Base-by-base conservation (phyloP, 2,329 filamentous ascomycete species). In the Fusarium sp. region DNA sequence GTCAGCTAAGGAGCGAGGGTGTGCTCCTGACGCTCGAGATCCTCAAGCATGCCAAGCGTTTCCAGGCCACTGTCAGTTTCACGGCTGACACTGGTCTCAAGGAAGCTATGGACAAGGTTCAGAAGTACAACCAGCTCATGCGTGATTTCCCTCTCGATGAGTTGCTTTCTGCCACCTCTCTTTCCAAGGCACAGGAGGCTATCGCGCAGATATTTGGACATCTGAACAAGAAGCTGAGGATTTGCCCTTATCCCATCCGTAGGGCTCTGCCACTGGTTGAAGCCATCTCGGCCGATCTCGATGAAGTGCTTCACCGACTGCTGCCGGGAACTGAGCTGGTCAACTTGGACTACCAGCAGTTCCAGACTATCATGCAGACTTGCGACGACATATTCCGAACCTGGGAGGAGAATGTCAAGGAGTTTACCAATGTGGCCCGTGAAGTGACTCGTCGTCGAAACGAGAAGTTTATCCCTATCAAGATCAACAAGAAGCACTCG, bases 51-150 rank as follows among this genome's bases (percentile, higher is more conserved):
- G 97, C 96, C 59, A 99, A 99, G 86, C 94, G 97, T 80, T 98
- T 98, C 84, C 95, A 98, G 84, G 96, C 97, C 13, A 98, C 96
- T 3, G 94, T 98, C 79, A 98, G 96, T 85, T 98, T 99, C 82
- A 93, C 93, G 39, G 94, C 97, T 3, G 97, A 99, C 83, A 99
- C 97, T 39, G 96, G 97, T 4, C 84, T 99, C 81, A 98, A 97
- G 83, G 97, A 99, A 84, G 95, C 95, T 27, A 97, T 95, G 82
- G 97, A 99, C 72, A 93, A 94, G 81, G 97, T 99, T 56, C 95
- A 98, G 83, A 98, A 98, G 84, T 99, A 98, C 87, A 99, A 99
- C 82, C 94, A 97, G 85, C 90, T 99, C 27, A 98, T 99, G 94
- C 93, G 97, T 73, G 97, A 99, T 82, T 98, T 99, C 74, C 97